Conservation (phyloP, 768 basidiomycete genomes). For the Mycena crocata region DNA sequence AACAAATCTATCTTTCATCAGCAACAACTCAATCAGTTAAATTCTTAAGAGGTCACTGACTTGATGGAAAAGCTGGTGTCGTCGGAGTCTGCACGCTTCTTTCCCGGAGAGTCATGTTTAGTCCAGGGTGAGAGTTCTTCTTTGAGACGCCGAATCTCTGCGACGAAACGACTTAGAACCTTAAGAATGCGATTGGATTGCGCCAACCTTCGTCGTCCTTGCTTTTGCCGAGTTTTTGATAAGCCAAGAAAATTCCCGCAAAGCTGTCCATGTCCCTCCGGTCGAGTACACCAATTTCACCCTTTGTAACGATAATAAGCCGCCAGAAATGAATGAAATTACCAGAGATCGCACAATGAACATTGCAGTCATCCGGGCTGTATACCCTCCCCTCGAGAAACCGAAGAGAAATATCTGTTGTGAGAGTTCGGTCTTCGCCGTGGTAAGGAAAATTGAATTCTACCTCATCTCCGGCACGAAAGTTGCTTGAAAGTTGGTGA, state of each 20-base stretch:
- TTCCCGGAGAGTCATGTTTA: conserved; percentile 62
- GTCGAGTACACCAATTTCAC: conserved; percentile 77
- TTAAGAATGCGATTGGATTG: background rate
- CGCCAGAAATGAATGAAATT: background rate
- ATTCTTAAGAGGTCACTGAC: conserved; percentile 49
- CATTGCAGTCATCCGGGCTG: conserved; percentile 78
- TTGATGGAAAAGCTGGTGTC: conserved; percentile 68
- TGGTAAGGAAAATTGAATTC: background rate
- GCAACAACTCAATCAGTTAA: background rate
- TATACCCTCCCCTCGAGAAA: conserved; percentile 69
- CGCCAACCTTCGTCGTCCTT: conserved; percentile 57
- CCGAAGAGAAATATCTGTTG: conserved; percentile 80
- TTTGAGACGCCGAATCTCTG: conserved; percentile 54
- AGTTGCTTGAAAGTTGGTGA: conserved; percentile 63
- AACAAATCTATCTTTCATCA: conserved; percentile 58
- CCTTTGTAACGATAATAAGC: conserved; percentile 49
- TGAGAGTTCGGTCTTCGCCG: background rate
- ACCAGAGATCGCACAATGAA: conserved; percentile 62
- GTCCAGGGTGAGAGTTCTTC: conserved; percentile 67
- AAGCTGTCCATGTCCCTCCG: conserved; percentile 81
- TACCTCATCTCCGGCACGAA: conserved; percentile 78
- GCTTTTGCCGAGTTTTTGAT: conserved; percentile 71
- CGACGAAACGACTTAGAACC: background rate
- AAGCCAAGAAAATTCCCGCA: conserved; percentile 68
- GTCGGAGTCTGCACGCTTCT: conserved; percentile 59